Conservation (phyloP, 1,284 basidiomycete genomes). For the Sphaerobolus stellatus region DNA sequence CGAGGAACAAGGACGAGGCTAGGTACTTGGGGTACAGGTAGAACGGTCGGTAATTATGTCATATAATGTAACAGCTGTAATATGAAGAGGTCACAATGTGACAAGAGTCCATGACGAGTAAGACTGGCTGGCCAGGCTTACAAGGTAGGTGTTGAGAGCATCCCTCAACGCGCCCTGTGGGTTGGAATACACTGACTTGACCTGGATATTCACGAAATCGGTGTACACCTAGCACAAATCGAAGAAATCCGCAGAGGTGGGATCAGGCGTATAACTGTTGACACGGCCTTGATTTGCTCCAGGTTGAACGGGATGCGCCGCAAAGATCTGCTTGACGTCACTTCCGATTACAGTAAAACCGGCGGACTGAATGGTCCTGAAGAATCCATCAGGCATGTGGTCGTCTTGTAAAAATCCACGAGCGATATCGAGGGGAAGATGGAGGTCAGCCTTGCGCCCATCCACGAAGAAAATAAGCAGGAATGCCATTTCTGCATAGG, state of each 20-base stretch:
- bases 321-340: not conserved
- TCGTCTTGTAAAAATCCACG: conserved; percentile 4
- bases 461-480: conserved; percentile 5
- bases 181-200: not conserved
- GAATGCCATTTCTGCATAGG: conserved; percentile 5
- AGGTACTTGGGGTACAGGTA: no score
- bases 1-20: no score
- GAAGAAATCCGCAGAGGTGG: not conserved
- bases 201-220: not conserved
- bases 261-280: not conserved
- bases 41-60: no score
- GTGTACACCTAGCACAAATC: not conserved
- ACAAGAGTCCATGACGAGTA: no score
- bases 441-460: not conserved
- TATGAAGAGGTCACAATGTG: no score
- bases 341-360: not conserved
- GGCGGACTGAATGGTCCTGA: not conserved
- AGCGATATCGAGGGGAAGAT: not conserved
- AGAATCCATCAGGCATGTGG: conserved; percentile 6
- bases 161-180: no score
- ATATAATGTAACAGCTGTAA: no score
- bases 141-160: no score
- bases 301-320: not conserved
- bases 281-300: conserved; percentile 1
- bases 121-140: no score